Evolutionary conservation across 2,329 filamentous ascomycete species (phyloP).

Genomic region (Pyrenochaeta sp.): DNA sequence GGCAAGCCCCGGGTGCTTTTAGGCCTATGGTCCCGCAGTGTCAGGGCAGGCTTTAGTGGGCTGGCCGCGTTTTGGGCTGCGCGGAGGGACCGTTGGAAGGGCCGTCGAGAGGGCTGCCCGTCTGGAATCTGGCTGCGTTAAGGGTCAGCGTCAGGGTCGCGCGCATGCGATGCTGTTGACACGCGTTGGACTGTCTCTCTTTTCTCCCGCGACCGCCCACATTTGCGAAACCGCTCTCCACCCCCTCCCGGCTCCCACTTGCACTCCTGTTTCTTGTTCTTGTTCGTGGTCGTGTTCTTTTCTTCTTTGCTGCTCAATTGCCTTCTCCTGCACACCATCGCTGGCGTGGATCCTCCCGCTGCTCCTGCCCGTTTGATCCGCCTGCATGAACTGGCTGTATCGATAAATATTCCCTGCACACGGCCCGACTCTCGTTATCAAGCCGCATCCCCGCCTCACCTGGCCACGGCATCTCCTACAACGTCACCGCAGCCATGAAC

Average conservation of each 20-base stretch:
- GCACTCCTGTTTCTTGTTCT: neutral
- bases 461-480: conserved; percentile 10
- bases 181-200: conserved; percentile 11
- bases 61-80: neutral
- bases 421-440: conserved; percentile 25
- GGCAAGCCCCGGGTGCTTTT: neutral
- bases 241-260: neutral
- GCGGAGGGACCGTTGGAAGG: neutral
- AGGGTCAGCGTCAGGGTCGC: conserved; percentile 13
- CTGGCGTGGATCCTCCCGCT: conserved; percentile 10
- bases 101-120: neutral
- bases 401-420: conserved; percentile 26
- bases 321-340: neutral
- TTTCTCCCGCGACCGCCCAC: conserved; percentile 10
- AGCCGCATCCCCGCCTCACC: conserved; percentile 20
- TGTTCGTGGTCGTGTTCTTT: neutral
- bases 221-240: conserved; percentile 7
- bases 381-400: conserved; percentile 18
- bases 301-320: neutral
- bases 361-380: conserved; percentile 20
- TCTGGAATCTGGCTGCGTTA: neutral
- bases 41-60: neutral
- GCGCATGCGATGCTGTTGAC: conserved; percentile 9
- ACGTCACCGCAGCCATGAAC: conserved; percentile 57
- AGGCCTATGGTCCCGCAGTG: neutral